Base-by-base conservation (phyloP, 179 eudicot species). In the Silene vulgaris region DNA sequence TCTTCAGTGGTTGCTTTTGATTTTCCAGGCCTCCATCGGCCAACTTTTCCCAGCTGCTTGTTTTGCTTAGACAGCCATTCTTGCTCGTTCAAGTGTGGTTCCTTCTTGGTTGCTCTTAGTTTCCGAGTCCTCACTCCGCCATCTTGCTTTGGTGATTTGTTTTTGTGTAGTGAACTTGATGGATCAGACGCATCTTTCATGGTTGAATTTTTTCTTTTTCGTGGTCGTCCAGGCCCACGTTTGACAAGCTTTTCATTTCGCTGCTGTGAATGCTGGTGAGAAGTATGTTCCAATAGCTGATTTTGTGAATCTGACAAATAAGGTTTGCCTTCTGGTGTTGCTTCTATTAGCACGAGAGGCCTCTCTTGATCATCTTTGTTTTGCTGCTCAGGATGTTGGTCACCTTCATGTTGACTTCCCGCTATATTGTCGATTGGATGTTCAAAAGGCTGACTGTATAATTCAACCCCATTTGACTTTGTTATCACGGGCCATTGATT, bases 351-450 rank as follows among this genome's bases (percentile, higher is more conserved):
- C 72, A 75, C 35, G 20, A 28, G 52, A 17, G 76, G 74, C 69
- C 71, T 76, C 52, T 61, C 79, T 64, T 60, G 79, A 40, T 62
- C 77, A 57, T 67, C 76, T 69, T 80, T 72, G 21, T 80, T 75
- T 16, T 0, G 30, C 69, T 64, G 76, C 28, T 6, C 35, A 35
- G 40, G 66, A 17, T 50, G 29, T 26, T 26, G 72, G 59, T 52
- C 29, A 59, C 59, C 74, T 57, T 80, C 76, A 72, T 35, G 57
- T 65, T 71, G 61, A 54, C 23, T 40, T 45, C 70, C 37, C 54
- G 5, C 48, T 79, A 19, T 57, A 20, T 14, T 14, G 28, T 57
- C 71, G 14, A 69, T 48, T 62, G 23, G 60, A 26, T 35, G 72
- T 9, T 8, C 32, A 19, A 45, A 61, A 63, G 21, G 45, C 78